Evolutionary conservation across 2,329 filamentous ascomycete species (phyloP).

Genomic region (Fusarium sp.): DNA sequence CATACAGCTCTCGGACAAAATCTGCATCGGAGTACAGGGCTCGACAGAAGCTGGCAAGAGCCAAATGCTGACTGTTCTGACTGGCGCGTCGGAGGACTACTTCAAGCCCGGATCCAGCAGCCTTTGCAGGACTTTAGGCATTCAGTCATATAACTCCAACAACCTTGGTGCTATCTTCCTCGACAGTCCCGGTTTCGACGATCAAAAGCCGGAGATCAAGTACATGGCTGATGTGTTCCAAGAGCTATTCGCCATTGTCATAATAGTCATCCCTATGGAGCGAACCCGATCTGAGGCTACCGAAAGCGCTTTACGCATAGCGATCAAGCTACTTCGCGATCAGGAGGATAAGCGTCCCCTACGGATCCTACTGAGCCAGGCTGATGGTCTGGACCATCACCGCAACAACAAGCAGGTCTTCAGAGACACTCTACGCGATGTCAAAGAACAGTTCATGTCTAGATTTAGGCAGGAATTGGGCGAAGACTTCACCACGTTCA

Average conservation of each 20-base stretch:
- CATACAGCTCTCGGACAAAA: neutral
- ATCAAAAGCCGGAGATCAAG: neutral
- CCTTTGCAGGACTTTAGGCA: neutral
- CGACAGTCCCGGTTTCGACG: neutral
- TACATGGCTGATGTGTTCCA: conserved; percentile 5
- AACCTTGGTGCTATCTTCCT: neutral
- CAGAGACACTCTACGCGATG: neutral
- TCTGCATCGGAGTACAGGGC: neutral
- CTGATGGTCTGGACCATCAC: neutral
- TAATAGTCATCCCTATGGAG: conserved; percentile 2
- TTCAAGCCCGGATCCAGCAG: conserved; percentile 2
- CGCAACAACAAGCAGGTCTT: neutral
- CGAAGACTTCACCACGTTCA: neutral
- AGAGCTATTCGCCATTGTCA: neutral
- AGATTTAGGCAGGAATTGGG: neutral
- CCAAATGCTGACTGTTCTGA: neutral
- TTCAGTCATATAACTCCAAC: neutral
- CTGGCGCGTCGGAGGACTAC: neutral
- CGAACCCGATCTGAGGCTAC: neutral
- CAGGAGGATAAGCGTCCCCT: neutral
- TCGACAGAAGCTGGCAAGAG: neutral
- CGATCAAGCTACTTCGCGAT: neutral
- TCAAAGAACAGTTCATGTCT: neutral
- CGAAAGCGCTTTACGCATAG: neutral
- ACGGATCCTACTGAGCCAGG: neutral